Evolutionary conservation across 1,284 basidiomycete species (phyloP).

Genomic region (Trichosporon sp.): DNA sequence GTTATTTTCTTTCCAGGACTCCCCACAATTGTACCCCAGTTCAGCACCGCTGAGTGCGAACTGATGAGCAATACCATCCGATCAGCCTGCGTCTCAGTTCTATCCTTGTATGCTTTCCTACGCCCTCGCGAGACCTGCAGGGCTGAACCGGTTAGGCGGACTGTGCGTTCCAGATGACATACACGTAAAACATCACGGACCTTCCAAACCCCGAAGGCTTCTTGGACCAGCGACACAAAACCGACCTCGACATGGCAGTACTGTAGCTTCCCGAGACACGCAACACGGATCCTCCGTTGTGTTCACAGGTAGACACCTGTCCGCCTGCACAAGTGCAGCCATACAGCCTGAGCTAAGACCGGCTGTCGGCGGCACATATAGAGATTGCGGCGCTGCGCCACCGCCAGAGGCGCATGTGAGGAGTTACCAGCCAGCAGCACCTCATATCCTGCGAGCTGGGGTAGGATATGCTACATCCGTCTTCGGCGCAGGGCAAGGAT

Average conservation of each 20-base stretch:
- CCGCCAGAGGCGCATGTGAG: too few relatives aligned
- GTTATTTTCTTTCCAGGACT: conserved; percentile 10
- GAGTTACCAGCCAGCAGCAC: background rate
- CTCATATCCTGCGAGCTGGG: background rate
- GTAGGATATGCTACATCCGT: conserved; percentile 6
- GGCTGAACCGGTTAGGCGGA: background rate
- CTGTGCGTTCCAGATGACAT: background rate
- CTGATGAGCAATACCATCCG: too few relatives aligned
- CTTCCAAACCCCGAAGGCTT: too few relatives aligned
- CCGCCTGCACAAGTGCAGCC: background rate
- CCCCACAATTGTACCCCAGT: too few relatives aligned
- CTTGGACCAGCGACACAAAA: background rate
- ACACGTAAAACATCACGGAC: background rate
- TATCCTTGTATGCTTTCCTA: too few relatives aligned
- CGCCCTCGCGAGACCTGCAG: background rate
- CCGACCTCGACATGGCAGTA: background rate
- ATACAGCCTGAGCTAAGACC: background rate
- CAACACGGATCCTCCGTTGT: too few relatives aligned
- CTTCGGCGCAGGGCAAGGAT: background rate
- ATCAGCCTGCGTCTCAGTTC: too few relatives aligned
- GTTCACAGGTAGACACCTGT: background rate
- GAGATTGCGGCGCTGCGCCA: background rate
- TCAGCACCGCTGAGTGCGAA: too few relatives aligned
- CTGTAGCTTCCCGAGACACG: background rate
- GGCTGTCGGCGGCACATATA: background rate